Evolutionary conservation across 306 rosid genomes (phyloP), one percentile per base, ranked within the genome.

Genomic region (Acmispon strigosus): DNA sequence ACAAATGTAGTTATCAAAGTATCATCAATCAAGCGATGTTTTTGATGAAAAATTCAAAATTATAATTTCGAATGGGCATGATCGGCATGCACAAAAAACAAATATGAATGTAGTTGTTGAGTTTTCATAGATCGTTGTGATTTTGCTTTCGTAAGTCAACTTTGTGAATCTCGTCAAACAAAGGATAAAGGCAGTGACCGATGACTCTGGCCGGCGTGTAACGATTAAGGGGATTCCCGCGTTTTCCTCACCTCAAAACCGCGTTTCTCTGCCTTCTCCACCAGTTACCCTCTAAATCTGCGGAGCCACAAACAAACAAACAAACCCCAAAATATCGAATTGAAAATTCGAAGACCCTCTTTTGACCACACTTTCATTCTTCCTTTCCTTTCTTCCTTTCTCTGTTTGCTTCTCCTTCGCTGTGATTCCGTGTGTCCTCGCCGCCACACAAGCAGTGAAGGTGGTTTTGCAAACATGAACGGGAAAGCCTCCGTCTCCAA

Each of bases 401-500:
- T 57, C 18, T 6, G 44, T 19, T 71, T 76, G 66, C 55, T 59
- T 17, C 43, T 49, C 77, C 74, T 79, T 76, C 65, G 43, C 45
- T 52, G 75, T 17, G 32, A 5, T 11, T 6, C 27, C 73, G 37
- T 11, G 62, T 51, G 58, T 17, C 34, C 14, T 48, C 47, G 12
- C 29, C 42, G 51, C 42, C 49, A 42, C 69, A 36, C 50, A 48
- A 62, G 29, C 81, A 20, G 60, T 7, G 57, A 64, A 77, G 80
- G 75, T 56, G 80, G 75, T 56, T 56, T 76, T 55, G 59, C 74
- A 80, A 85, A 61, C 74, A 92, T 92, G 96, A 90, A 79, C 70
- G 79, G 82, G 20, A 92, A 92, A 71, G 90, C 96, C 77, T 79
- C 96, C 5, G 80, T 92, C 69, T 83, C 98, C 41, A 92, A 88